Conservation (phyloP, 805 yeast genomes). For the Starmerella ratchasimensis region DNA sequence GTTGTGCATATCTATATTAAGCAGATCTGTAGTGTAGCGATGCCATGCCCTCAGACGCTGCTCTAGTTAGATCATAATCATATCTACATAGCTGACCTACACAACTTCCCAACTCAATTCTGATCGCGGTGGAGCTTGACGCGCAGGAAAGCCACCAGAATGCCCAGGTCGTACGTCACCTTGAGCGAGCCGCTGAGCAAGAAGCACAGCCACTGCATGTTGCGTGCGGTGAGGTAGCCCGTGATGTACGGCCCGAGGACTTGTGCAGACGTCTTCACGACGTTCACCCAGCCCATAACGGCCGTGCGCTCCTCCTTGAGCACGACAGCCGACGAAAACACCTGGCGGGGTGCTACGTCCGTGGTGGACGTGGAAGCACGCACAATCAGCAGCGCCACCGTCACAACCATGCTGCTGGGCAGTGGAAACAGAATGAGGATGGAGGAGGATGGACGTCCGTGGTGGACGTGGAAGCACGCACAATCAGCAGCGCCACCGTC, state of each 20-base stretch:
- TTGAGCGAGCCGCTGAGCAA: conserved; percentile 25
- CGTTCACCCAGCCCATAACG: conserved; percentile 72
- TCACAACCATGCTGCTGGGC: conserved; percentile 29
- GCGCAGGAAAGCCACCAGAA: conserved; percentile 16
- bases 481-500: conserved; percentile 57
- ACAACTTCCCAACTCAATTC: too few species aligned
- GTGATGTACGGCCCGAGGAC: conserved; percentile 66
- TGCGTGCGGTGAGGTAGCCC: conserved; percentile 46
- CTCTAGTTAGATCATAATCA: conserved; percentile 5
- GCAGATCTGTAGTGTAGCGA: too few species aligned
- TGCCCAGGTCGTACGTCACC: conserved; percentile 26
- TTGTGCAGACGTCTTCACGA: conserved; percentile 69
- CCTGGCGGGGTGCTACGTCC: conserved; percentile 84
- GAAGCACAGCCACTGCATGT: conserved; percentile 24
- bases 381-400: conserved; percentile 38
- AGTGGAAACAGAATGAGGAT: conserved; percentile 43
- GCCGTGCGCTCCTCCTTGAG: conserved; percentile 50
- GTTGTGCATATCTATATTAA: not conserved
- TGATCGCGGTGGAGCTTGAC: conserved; percentile 11
- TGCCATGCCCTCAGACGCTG: too few species aligned
- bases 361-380: conserved; percentile 55
- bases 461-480: conserved; percentile 54
- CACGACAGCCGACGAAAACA: conserved; percentile 55
- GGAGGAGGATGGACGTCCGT: conserved; percentile 64
- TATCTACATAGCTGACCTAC: too few species aligned